Base-by-base conservation (phyloP, 768 basidiomycete genomes). In the Tephrocybe sp. region DNA sequence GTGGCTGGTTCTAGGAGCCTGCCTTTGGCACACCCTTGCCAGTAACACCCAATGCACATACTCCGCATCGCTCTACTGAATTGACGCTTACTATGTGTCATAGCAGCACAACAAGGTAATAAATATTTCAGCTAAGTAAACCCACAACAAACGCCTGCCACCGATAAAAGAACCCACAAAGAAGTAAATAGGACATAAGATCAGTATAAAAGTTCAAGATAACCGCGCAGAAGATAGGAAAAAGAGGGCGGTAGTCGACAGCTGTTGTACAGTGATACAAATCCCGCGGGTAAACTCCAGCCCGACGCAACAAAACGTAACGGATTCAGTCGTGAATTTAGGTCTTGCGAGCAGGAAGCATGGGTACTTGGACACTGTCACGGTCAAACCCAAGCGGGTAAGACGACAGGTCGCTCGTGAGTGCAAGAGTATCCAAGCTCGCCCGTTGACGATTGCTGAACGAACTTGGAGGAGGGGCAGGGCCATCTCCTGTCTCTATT, bases 361-460 rank as follows among this genome's bases (percentile, higher is more conserved):
- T 47, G 53, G 56, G 56, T 8, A 58, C 57, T 46, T 58, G 69
- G 15, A 69, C 62, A 44, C 71, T 74, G 48, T 76, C 75, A 33
- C 73, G 71, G 61, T 91, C 86, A 61, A 88, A 90, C 26, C 80
- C 82, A 48, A 93, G 77, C 14, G 90, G 89, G 62, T 90, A 92
- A n/a, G 88, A 87, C 37, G 88, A 83, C 49, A 93, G 68, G 66
- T 91, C 91, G 59, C 78, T 85, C 54, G 90, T 93, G 52, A 93
- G 76, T 3, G 87, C 90, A 28, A 93, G 74, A 0, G 91, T 93
- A 60, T 93, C 91, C 58, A 93, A 71, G 64, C 90, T 93, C 24
- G 91, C 91, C 46, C 91, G 82, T 65, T 84, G 82, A 33, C 81
- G 80, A 40, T 70, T 69, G 53, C 70, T 67, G 57, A 70, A 63